A percentile compares a stretch with the other conserved stretches of the same genome.
These are phyloP conservation scores for Thymus mandschuricus DNA, from an alignment of 257 asterid species.

Conservation along the genomic window DNA sequence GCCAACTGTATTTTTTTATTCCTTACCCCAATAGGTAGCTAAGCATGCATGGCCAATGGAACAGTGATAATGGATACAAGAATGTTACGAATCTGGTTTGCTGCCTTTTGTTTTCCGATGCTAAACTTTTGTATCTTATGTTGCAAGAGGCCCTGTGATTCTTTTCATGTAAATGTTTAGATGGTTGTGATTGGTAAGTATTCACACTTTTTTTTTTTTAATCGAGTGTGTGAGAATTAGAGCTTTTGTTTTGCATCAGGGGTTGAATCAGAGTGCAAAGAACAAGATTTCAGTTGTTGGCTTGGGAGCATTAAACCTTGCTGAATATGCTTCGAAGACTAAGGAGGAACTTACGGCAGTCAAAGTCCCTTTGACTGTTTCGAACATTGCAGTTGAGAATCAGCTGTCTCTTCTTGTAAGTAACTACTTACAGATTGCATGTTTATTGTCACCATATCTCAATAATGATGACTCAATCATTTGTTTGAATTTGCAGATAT, in stretches of 20 bases:
- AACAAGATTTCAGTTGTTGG: slow-evolving; percentile 67
- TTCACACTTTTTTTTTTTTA: no score
- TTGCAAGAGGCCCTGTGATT: background rate
- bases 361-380: slow-evolving; percentile 62
- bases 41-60: slow-evolving; percentile 1
- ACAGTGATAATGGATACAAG: background rate
- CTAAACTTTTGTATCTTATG: background rate
- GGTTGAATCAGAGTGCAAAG: slow-evolving; percentile 59
- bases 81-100: background rate
- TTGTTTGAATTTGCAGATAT: slow-evolving; percentile 55
- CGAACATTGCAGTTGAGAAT: slow-evolving; percentile 44
- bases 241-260: slow-evolving; percentile 44
- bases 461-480: slow-evolving; percentile 6
- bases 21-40: slow-evolving; percentile 6
- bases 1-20: slow-evolving; percentile 8
- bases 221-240: background rate
- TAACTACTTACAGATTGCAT: background rate
- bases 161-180: background rate
- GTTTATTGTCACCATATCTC: background rate
- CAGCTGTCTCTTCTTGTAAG: slow-evolving; percentile 66
- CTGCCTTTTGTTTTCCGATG: background rate
- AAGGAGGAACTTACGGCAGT: slow-evolving; percentile 52
- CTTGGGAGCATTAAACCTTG: slow-evolving; percentile 66
- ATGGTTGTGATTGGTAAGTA: no score
- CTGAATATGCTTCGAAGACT: slow-evolving; percentile 67